Percentiles rank a stretch among this genome's conserved stretches.
phyloP scores from a whole-genome alignment of 345 rosid species.

The Citrus inodora region DNA sequence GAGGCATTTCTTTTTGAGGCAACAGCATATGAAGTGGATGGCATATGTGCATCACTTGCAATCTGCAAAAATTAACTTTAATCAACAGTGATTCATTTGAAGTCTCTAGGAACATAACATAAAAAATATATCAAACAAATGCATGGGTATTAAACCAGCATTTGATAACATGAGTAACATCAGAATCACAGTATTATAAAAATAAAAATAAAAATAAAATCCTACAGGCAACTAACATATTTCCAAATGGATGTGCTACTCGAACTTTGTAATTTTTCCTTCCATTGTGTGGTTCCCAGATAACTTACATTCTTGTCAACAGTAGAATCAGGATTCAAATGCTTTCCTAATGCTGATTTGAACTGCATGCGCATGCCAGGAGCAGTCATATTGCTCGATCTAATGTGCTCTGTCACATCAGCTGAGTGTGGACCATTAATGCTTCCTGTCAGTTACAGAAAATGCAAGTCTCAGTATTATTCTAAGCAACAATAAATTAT shows the following conservation, averaged over 20 bases:
- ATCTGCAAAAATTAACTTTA: constrained; percentile 33
- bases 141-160: neutral
- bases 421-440: constrained; percentile 42
- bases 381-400: constrained; percentile 42
- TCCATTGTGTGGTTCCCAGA: neutral
- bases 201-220: neutral
- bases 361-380: constrained; percentile 55
- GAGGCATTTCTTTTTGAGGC: constrained; percentile 56
- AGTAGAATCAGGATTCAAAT: constrained; percentile 40
- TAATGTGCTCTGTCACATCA: constrained; percentile 43
- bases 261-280: neutral
- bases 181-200: neutral
- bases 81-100: neutral
- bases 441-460: constrained; percentile 47
- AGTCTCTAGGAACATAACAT: neutral
- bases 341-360: constrained; percentile 55
- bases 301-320: constrained; percentile 65
- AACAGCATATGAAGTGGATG: constrained; percentile 62
- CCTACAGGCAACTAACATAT: neutral
- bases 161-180: neutral
- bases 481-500: neutral
- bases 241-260: neutral
- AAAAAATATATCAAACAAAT: neutral
- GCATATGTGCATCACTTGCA: constrained; percentile 40
- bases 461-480: neutral